Percentiles rank a stretch among this genome's conserved stretches.
These are phyloP conservation scores for Caulochytrium protostelioides DNA, from an alignment of 371 early-diverging fungal species.

Conservation along the genomic window DNA sequence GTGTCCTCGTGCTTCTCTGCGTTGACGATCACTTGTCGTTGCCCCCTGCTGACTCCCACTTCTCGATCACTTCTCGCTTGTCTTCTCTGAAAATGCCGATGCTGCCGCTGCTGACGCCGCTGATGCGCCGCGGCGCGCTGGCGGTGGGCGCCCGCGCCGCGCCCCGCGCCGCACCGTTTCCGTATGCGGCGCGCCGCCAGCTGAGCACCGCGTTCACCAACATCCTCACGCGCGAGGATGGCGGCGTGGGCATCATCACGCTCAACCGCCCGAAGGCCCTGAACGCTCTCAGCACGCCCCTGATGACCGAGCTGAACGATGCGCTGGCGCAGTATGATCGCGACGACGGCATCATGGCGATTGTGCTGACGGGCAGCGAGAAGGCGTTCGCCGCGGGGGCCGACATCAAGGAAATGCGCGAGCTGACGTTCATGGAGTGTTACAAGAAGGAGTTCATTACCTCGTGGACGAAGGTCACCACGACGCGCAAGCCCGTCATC, in stretches of 20 bases:
- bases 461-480: conserved; percentile 78
- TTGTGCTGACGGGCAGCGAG: conserved; percentile 86
- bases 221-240: conserved; percentile 54
- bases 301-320: conserved; percentile 76
- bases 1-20: too few species aligned
- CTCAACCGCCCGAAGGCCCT: conserved; percentile 88
- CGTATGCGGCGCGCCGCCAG: too few species aligned
- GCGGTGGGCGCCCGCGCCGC: too few species aligned
- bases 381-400: conserved; percentile 96
- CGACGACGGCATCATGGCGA: conserved; percentile 59
- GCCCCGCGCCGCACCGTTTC: too few species aligned
- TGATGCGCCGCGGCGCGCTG: too few species aligned
- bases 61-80: too few species aligned
- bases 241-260: conserved; percentile 68
- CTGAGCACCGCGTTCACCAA: too few species aligned
- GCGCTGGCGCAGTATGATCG: conserved; percentile 58
- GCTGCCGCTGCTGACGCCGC: too few species aligned
- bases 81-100: too few species aligned
- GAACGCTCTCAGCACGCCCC: conserved; percentile 82
- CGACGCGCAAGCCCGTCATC: conserved; percentile 82
- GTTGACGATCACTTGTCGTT: too few species aligned
- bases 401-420: conserved; percentile 95
- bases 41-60: too few species aligned
- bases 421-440: conserved; percentile 56
- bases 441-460: conserved; percentile 77